Conservation (phyloP, 1,284 basidiomycete genomes). For the Cryptococcus wingfieldii region DNA sequence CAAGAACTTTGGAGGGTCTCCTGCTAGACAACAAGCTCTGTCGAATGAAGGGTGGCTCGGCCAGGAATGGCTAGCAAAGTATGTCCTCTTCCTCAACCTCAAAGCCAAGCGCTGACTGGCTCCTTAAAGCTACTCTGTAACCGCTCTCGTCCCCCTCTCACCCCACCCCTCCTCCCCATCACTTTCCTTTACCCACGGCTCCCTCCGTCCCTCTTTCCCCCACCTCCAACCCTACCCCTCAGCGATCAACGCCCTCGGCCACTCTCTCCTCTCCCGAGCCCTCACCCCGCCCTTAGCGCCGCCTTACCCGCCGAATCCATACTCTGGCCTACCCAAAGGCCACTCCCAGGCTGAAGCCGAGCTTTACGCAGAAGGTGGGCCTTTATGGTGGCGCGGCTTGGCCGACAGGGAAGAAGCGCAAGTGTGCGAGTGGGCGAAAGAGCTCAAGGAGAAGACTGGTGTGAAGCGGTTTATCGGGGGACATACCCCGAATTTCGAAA, state of each 20-base stretch:
- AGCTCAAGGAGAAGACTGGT: slow-evolving; percentile 65
- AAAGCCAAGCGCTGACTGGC: neutral
- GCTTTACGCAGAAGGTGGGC: slow-evolving; percentile 71
- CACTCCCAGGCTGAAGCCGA: slow-evolving; percentile 63
- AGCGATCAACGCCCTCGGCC: slow-evolving; percentile 68
- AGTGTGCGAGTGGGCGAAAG: slow-evolving; percentile 65
- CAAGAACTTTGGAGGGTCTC: slow-evolving; percentile 68
- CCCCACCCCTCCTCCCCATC: slow-evolving; percentile 63
- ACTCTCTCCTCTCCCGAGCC: slow-evolving; percentile 62
- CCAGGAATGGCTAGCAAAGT: slow-evolving; percentile 73
- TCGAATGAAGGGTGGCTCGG: slow-evolving; percentile 73
- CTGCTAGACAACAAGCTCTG: slow-evolving; percentile 63
- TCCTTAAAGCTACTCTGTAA: slow-evolving; percentile 64
- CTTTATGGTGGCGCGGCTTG: slow-evolving; percentile 81
- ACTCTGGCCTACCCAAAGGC: slow-evolving; percentile 66
- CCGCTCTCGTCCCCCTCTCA: slow-evolving; percentile 72
- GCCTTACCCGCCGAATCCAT: slow-evolving; percentile 74
- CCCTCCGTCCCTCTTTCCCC: slow-evolving; percentile 68
- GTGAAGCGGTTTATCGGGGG: slow-evolving; percentile 84
- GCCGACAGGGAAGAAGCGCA: slow-evolving; percentile 57
- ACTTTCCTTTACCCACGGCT: slow-evolving; percentile 81
- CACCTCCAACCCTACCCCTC: slow-evolving; percentile 73
- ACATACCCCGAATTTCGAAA: slow-evolving; percentile 84
- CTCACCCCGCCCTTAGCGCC: slow-evolving; percentile 57
- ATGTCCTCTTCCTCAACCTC: slow-evolving; percentile 7